phyloP scores from a whole-genome alignment of 768 basidiomycete species.

The Panaeolus cyanescens region DNA sequence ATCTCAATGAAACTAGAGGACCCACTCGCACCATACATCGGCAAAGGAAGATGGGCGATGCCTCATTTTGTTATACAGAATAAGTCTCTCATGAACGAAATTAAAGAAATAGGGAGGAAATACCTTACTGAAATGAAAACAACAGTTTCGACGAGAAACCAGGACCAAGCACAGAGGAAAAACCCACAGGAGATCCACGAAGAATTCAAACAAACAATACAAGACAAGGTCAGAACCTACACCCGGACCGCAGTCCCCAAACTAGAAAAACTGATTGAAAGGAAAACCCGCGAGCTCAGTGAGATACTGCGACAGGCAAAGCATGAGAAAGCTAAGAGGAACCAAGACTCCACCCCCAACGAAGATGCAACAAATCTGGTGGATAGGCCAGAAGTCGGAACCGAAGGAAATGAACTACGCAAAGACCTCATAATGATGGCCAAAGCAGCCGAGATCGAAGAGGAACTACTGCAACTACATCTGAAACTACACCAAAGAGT shows the following conservation, averaged over 20 bases:
- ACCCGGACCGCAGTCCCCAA: background rate
- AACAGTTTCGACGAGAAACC: background rate
- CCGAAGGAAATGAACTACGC: no score
- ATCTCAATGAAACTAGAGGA: constrained; percentile 18
- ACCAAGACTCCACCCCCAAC: no score
- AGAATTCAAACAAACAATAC: constrained; percentile 3
- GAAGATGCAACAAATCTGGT: no score
- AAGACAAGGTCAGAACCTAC: background rate
- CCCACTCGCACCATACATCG: constrained; percentile 21
- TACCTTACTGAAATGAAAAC: background rate
- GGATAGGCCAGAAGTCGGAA: no score
- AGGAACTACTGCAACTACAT: background rate
- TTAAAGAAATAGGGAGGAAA: constrained; percentile 4
- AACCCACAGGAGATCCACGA: background rate
- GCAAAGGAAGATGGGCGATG: constrained; percentile 30
- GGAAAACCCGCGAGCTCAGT: background rate
- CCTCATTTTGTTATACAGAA: constrained; percentile 20
- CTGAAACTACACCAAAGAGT: background rate
- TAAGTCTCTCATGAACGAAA: background rate
- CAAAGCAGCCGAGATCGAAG: background rate
- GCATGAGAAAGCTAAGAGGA: no score
- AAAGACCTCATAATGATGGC: no score
- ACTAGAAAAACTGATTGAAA: background rate
- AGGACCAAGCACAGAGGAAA: background rate
- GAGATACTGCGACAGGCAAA: background rate